Base-by-base conservation (phyloP, 208 protist species). In the Novymonas esmeraldas region DNA sequence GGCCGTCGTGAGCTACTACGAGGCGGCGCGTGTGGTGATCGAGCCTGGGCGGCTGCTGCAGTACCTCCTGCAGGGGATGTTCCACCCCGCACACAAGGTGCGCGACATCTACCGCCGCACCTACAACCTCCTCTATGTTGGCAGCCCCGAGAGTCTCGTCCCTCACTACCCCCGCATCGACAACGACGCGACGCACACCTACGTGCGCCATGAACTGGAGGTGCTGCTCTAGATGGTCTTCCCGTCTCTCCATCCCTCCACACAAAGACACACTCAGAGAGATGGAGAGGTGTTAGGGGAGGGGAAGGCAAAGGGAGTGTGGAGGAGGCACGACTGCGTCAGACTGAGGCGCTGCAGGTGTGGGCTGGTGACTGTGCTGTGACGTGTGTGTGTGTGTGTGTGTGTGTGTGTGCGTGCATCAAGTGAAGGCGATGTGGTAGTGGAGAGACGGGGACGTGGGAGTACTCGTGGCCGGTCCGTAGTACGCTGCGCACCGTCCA, bases 71-170 rank as follows among this genome's bases (percentile, higher is more conserved):
- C 94, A 98, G 70, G 99, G 99, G 22, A 75, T 99, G 18, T 99
- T 99, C 81, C 98, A 99, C 72, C 99, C 99, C 1, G 97, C 98
- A 29, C 86, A 97, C 52, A 97, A 98, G 78, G 98, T 99, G 22
- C 95, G 99, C 38, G 96, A 99, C 52, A 94, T 99, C 48, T 99
- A 99, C 87, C 98, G 99, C 82, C 97, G 99, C 68, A 93, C 99
- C n/a, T 99, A 99, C 84, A 99, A 99, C 86, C 98, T 95, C 68
- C 64, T 99, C 26, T 99, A 99, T 78, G 92, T 99, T 28, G 90
- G 92, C 42, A 86, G 82, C n/a, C 98, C 98, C 65, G 97, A 98
- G 56, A 84, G 87, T 13, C 72, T 99, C 2, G 84, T 99, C 13
- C 90, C 98, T 14, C 84, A 79, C 51, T 99, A 99, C 74, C 98